These are phyloP conservation scores for Cyclospora cayetanensis DNA, from an alignment of 169 alveolate genomes.

Conservation along the genomic window DNA sequence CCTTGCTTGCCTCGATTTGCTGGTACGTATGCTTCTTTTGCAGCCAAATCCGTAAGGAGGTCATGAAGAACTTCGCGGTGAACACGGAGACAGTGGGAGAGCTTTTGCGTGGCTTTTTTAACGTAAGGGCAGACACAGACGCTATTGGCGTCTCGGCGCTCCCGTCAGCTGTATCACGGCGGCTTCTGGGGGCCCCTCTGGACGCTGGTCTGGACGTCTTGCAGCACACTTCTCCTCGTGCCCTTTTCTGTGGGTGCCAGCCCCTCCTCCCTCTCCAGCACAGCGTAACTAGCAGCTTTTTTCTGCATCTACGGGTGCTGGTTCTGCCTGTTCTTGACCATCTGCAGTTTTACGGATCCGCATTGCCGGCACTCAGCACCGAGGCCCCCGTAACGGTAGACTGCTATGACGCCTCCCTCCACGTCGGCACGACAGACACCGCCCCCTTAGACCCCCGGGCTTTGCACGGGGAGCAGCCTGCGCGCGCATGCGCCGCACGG, in stretches of 20 bases:
- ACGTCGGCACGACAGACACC: background rate
- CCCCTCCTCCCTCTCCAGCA: background rate
- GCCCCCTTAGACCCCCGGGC: background rate
- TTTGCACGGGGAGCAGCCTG: background rate
- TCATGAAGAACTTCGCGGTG: background rate
- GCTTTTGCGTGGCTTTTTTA: background rate
- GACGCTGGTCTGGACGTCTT: too few species aligned
- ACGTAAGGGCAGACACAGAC: background rate
- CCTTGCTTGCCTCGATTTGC: background rate
- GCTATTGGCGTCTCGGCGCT: too few species aligned
- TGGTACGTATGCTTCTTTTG: too few species aligned
- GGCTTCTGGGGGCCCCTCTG: too few species aligned
- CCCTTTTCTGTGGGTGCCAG: background rate
- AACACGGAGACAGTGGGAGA: background rate
- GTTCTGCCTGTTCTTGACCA: background rate
- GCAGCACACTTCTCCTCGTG: background rate
- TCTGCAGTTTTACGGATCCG: background rate
- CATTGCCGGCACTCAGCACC: background rate
- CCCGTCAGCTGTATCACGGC: too few species aligned
- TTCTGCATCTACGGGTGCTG: background rate
- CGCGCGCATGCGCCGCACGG: too few species aligned
- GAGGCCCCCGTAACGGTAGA: background rate
- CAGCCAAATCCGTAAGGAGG: background rate
- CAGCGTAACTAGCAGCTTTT: too few species aligned
- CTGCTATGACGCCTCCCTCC: background rate